A percentile compares a stretch with the other conserved stretches of the same genome.
These are phyloP conservation scores for Syzygium oleosum DNA, from an alignment of 345 rosid genomes.

Conservation along the genomic window DNA sequence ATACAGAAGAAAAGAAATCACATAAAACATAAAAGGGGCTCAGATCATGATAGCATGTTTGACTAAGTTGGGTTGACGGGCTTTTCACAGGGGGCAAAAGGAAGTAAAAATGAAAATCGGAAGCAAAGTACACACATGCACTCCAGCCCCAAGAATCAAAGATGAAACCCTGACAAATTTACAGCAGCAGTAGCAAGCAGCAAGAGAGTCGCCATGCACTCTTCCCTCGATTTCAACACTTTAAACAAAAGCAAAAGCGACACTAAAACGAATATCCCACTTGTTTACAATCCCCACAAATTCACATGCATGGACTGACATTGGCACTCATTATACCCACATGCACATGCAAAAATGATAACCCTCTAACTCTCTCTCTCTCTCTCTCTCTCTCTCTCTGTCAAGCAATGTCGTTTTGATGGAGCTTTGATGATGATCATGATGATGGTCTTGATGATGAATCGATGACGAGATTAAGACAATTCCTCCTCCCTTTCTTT, in stretches of 20 bases:
- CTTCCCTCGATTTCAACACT: slow-evolving; percentile 11
- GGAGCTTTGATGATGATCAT: not conserved
- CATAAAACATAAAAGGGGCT: not conserved
- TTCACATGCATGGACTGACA: slow-evolving; percentile 54
- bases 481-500: not conserved
- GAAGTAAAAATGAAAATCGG: not conserved
- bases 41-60: not conserved
- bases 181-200: not conserved
- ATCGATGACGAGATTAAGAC: slow-evolving; percentile 32
- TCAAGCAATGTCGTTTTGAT: not conserved
- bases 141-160: slow-evolving; percentile 11
- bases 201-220: slow-evolving; percentile 22
- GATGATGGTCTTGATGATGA: slow-evolving; percentile 27
- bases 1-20: not conserved
- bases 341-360: slow-evolving; percentile 31
- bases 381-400: not conserved
- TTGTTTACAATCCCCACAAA: not conserved
- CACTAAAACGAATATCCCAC: not conserved
- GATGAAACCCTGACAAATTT: slow-evolving; percentile 22
- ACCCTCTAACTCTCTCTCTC: not conserved
- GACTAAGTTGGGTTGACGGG: not conserved
- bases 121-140: slow-evolving; percentile 18
- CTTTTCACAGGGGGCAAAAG: not conserved
- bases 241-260: not conserved
- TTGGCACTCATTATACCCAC: slow-evolving; percentile 38